Conservation (phyloP, 1,139 yeast species). For the Diutina siamensis region DNA sequence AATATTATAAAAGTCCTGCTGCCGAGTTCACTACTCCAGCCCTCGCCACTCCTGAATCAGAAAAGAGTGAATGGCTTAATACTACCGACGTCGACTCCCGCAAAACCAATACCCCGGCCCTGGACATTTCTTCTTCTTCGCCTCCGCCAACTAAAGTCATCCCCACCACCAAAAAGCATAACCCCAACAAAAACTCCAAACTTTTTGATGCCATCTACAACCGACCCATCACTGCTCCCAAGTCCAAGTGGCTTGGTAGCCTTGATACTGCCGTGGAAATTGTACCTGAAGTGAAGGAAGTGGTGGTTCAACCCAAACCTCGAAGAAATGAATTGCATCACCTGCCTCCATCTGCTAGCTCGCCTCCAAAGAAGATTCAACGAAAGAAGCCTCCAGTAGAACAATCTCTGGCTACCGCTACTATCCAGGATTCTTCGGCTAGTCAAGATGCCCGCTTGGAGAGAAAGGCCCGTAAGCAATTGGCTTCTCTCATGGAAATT, state of each 20-base stretch:
- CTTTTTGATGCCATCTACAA: constrained; percentile 2
- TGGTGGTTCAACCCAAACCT: background rate
- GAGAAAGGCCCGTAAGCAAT: background rate
- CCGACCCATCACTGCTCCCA: constrained; percentile 2
- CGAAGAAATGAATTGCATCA: too few species aligned
- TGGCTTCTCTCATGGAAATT: background rate
- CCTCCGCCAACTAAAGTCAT: background rate
- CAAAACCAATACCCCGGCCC: background rate
- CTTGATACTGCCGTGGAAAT: background rate
- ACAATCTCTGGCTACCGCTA: too few species aligned
- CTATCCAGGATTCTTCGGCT: background rate
- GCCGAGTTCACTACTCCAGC: constrained; percentile 1
- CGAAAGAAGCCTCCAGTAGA: background rate
- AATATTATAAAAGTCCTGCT: background rate
- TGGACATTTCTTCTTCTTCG: background rate
- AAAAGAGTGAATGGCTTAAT: background rate
- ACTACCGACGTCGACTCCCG: background rate
- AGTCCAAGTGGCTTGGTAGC: background rate
- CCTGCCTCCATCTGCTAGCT: background rate
- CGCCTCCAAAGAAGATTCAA: background rate
- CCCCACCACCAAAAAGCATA: background rate
- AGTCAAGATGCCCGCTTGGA: background rate
- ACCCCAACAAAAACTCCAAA: background rate
- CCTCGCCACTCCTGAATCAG: background rate
- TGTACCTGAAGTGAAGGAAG: background rate